These are phyloP conservation scores for Pseudomassariella vexata DNA, from an alignment of 2,329 filamentous ascomycete species.

Conservation along the genomic window DNA sequence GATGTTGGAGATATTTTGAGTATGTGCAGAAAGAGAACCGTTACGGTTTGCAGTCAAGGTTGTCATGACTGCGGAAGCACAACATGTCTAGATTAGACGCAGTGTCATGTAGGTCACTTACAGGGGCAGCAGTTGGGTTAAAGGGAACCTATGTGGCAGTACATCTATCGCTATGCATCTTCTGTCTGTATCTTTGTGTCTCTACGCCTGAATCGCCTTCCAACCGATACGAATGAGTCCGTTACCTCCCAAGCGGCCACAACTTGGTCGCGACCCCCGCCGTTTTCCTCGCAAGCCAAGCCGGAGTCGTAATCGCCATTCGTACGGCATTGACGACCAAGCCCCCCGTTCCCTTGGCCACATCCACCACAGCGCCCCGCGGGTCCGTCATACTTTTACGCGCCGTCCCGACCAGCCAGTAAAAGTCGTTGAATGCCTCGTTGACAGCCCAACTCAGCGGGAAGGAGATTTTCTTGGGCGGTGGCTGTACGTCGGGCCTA, in stretches of 20 bases:
- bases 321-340: conserved; percentile 1
- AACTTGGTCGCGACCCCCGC: not conserved
- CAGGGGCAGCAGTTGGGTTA: too few relatives aligned
- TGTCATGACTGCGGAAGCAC: too few relatives aligned
- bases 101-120: too few relatives aligned
- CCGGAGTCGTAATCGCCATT: not conserved
- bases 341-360: conserved; percentile 8
- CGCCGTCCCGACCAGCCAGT: conserved; percentile 9
- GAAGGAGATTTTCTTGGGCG: conserved; percentile 19
- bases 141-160: too few relatives aligned
- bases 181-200: too few relatives aligned
- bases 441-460: conserved; percentile 16
- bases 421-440: conserved; percentile 11
- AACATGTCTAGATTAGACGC: too few relatives aligned
- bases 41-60: too few relatives aligned
- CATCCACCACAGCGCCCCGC: conserved; percentile 7
- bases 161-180: too few relatives aligned
- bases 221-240: too few relatives aligned
- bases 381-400: conserved; percentile 12
- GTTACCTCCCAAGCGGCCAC: conserved; percentile 5
- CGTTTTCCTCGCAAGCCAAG: not conserved
- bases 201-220: too few relatives aligned
- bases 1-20: too few relatives aligned
- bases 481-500: conserved; percentile 16
- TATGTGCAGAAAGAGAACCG: too few relatives aligned